Evolutionary conservation across 73 alveolate species (phyloP), one percentile per base, ranked within the genome.

Genomic region (Stentor roeselii): DNA sequence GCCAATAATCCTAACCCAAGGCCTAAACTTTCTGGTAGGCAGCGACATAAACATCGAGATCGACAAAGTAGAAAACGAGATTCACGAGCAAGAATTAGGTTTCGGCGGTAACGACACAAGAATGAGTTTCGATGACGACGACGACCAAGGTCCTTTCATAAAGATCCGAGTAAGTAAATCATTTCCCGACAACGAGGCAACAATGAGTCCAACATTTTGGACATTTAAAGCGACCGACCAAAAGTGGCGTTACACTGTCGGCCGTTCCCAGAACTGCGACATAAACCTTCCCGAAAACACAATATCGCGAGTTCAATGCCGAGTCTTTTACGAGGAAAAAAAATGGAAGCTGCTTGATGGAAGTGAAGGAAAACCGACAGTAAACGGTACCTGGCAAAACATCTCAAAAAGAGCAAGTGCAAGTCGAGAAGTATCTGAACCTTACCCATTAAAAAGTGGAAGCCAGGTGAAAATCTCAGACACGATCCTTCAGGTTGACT

Each of bases 401-500:
- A n/a, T 67, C 2, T 67, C 31, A 15, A 35, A 31, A n/a, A 67
- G 31, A 31, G 15, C 32, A 32, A 67, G 82, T 27, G 32, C 15
- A 15, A n/a, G 42, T 15, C n/a, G 82, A 67, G 42, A 67, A 15
- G 37, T 27, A n/a, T 67, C 82, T 14, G 82, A 15, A 2, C 82
- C 82, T 14, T 67, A n/a, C 32, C 15, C n/a, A 67, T 32, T 67
- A n/a, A 67, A 50, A 15, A 67, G 32, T 32, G 82, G 82, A 67
- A 35, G 42, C 42, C 42, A 67, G 31, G 32, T 67, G 32, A 67
- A 67, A 67, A 31, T 67, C 31, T 32, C 59, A 27, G 82, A 67
- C 82, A 67, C 82, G n/a, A 31, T 67, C 2, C 38, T 67, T 30
- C 38, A 30, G 42, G 82, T 67, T 32, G 82, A 67, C 32, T 67